A percentile compares a stretch with the other conserved stretches of the same genome.
Evolutionary conservation across 768 basidiomycete genomes (phyloP).

Genomic region (Serendipita vermifera): DNA sequence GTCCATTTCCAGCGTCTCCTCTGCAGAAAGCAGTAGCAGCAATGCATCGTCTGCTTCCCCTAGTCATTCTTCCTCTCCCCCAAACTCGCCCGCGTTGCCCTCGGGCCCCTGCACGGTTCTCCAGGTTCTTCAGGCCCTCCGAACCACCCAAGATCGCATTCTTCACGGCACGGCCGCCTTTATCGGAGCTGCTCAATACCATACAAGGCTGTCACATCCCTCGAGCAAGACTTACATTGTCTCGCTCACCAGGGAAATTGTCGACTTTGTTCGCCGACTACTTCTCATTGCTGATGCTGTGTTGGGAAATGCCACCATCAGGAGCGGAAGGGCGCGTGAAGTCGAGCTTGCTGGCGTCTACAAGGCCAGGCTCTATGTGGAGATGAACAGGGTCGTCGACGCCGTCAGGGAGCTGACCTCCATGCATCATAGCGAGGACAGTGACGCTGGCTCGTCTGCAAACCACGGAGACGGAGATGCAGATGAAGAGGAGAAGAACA

Average conservation of each 20-base stretch:
- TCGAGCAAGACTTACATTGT: conserved; percentile 89
- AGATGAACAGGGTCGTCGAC: conserved; percentile 33
- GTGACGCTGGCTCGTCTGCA: not conserved
- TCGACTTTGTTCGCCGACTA: conserved; percentile 85
- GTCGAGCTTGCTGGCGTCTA: conserved; percentile 29
- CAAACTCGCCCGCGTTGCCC: conserved; percentile 52
- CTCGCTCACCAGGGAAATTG: conserved; percentile 87
- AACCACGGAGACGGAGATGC: not conserved
- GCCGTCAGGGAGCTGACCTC: not conserved
- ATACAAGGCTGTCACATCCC: conserved; percentile 80
- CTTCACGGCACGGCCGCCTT: conserved; percentile 93
- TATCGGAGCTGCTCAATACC: conserved; percentile 92
- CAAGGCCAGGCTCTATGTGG: conserved; percentile 47
- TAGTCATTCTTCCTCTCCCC: not conserved
- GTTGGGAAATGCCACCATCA: conserved; percentile 37
- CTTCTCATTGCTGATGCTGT: conserved; percentile 87
- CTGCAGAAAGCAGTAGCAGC: not conserved
- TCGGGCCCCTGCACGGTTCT: conserved; percentile 54
- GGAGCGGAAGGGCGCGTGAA: not conserved
- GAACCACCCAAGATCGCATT: conserved; percentile 78
- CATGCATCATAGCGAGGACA: not conserved
- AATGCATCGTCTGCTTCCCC: not conserved
- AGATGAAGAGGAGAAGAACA: not conserved
- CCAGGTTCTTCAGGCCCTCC: conserved; percentile 63
- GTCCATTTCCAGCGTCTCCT: conserved; percentile 1